Evolutionary conservation across 1,139 yeast genomes (phyloP).

Genomic region (Debaryomyces singareniensis): DNA sequence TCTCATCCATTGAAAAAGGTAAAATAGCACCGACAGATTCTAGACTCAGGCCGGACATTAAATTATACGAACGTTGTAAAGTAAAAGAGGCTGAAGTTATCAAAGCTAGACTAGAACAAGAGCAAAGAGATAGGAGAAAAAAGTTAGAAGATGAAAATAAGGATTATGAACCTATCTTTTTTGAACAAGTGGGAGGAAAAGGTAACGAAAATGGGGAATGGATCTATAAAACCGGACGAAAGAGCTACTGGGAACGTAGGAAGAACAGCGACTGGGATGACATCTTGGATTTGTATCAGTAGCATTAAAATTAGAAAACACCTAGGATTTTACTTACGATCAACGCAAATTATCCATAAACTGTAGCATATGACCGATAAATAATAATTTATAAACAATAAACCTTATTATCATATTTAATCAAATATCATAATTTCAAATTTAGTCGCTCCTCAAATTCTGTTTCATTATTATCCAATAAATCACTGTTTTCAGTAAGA

Average conservation of each 20-base stretch:
- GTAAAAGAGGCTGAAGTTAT: conserved; percentile 63
- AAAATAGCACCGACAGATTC: conserved; percentile 81
- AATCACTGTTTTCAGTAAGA: background rate
- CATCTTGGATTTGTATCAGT: conserved; percentile 37
- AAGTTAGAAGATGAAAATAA: conserved; percentile 41
- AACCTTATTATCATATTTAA: background rate
- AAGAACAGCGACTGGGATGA: conserved; percentile 54
- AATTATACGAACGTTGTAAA: conserved; percentile 62
- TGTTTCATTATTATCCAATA: conserved; percentile 3
- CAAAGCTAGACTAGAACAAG: conserved; percentile 68
- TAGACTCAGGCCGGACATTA: conserved; percentile 80
- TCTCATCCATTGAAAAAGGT: conserved; percentile 62
- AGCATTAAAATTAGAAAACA: no score
- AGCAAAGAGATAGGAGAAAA: conserved; percentile 73
- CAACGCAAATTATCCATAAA: no score
- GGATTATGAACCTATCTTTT: conserved; percentile 56
- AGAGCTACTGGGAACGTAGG: conserved; percentile 79
- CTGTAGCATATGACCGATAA: no score
- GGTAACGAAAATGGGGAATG: conserved; percentile 46
- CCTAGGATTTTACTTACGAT: no score
- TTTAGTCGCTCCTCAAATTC: conserved; percentile 35
- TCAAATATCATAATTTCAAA: conserved; percentile 21
- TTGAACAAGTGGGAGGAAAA: conserved; percentile 39
- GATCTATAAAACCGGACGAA: conserved; percentile 53
- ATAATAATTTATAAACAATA: no score